These are phyloP conservation scores for Mrakiaceae sp. DNA, from an alignment of 1,284 basidiomycete species.

Conservation along the genomic window DNA sequence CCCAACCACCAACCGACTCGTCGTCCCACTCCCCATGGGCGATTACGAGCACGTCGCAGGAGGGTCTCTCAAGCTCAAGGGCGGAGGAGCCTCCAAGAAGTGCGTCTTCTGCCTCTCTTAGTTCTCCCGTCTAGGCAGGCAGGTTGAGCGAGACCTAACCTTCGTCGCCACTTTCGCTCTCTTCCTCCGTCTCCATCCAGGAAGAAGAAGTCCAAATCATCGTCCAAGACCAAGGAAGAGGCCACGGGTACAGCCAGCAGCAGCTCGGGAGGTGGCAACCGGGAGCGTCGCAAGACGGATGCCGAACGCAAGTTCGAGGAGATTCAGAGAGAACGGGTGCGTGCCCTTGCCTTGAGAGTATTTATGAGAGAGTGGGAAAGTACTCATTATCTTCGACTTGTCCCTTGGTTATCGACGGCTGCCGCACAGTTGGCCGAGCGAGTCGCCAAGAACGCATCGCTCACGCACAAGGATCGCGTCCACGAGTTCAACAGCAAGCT, in stretches of 20 bases:
- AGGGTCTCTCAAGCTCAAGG: conserved; percentile 82
- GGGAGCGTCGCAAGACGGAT: conserved; percentile 55
- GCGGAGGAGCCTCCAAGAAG: conserved; percentile 69
- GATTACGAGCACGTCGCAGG: conserved; percentile 79
- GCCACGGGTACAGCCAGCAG: conserved; percentile 13
- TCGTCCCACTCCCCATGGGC: not conserved
- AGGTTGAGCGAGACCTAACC: not conserved
- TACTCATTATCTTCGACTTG: not conserved
- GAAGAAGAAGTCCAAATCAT: conserved; percentile 74
- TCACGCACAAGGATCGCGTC: conserved; percentile 92
- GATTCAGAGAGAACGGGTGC: conserved; percentile 65
- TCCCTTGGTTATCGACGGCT: not conserved
- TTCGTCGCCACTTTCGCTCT: not conserved
- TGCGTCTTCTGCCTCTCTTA: conserved; percentile 35
- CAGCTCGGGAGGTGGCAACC: conserved; percentile 9
- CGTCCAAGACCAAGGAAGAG: conserved; percentile 32
- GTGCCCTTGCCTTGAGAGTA: conserved; percentile 26
- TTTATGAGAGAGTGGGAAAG: not conserved
- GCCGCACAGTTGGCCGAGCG: conserved; percentile 60
- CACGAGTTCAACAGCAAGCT: conserved; percentile 82
- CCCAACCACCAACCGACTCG: too few species aligned
- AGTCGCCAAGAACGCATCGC: conserved; percentile 66
- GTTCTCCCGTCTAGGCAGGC: too few species aligned
- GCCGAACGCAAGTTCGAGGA: conserved; percentile 85
- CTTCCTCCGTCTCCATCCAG: conserved; percentile 32